A percentile compares a stretch with the other conserved stretches of the same genome.
Evolutionary conservation across 331 rosid species (phyloP).

Genomic region (Rhamnella rubrinervis): DNA sequence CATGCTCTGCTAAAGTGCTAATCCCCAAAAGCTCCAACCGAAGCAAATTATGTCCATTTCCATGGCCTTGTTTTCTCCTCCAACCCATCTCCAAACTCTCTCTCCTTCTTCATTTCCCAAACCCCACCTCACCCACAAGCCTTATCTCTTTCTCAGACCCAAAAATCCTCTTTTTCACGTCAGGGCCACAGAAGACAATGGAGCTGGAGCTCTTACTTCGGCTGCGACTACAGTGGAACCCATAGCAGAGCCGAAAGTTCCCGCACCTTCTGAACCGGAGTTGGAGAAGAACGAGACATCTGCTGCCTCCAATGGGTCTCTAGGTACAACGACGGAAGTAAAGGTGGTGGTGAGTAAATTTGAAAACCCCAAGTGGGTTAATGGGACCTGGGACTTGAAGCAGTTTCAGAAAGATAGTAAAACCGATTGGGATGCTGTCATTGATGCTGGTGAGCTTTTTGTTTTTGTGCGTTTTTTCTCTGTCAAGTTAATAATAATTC

Average conservation of each 20-base stretch:
- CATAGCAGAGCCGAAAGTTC: slow-evolving; percentile 23
- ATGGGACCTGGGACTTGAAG: slow-evolving; percentile 92
- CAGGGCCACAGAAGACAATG: slow-evolving; percentile 61
- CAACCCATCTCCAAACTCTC: slow-evolving; percentile 41
- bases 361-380: slow-evolving; percentile 69
- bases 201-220: slow-evolving; percentile 40
- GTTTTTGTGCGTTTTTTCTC: background rate
- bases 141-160: slow-evolving; percentile 35
- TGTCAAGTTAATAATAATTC: too few species aligned
- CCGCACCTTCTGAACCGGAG: slow-evolving; percentile 24
- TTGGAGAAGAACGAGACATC: slow-evolving; percentile 27
- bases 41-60: slow-evolving; percentile 48
- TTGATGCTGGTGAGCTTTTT: slow-evolving; percentile 76
- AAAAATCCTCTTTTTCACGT: slow-evolving; percentile 28
- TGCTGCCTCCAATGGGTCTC: slow-evolving; percentile 56
- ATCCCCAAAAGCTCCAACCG: background rate
- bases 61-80: slow-evolving; percentile 76
- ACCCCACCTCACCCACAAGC: slow-evolving; percentile 35
- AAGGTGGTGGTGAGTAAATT: slow-evolving; percentile 35
- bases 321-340: slow-evolving; percentile 37
- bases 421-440: slow-evolving; percentile 94
- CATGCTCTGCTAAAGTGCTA: slow-evolving; percentile 36
- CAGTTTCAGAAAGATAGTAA: slow-evolving; percentile 74
- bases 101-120: slow-evolving; percentile 42
- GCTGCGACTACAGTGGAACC: slow-evolving; percentile 40